Conservation (phyloP, 148 eudicot genomes). For the Rhododendron ferrugineum region DNA sequence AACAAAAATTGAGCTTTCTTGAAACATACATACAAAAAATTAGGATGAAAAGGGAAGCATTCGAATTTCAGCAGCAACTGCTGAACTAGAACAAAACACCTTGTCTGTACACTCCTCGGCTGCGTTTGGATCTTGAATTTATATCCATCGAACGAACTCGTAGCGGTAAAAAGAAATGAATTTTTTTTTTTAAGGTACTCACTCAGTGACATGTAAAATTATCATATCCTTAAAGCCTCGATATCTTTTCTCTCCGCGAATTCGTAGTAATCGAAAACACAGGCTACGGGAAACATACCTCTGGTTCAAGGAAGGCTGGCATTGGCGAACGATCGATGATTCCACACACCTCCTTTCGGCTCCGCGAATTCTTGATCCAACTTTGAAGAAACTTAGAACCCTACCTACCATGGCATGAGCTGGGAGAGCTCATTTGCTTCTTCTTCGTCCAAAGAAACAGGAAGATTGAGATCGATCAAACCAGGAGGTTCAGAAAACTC, state of each 20-base stretch:
- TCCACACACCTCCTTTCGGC: background rate
- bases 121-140: background rate
- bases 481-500: constrained; percentile 21
- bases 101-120: background rate
- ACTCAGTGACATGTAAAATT: background rate
- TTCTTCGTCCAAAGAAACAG: constrained; percentile 53
- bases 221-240: background rate
- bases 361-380: background rate
- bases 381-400: background rate
- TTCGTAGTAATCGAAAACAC: background rate
- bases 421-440: constrained; percentile 35
- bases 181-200: no score
- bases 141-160: background rate
- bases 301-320: background rate
- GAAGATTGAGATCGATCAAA: constrained; percentile 78
- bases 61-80: background rate
- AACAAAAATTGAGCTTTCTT: background rate
- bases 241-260: background rate
- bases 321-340: background rate
- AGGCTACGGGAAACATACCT: background rate
- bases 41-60: background rate
- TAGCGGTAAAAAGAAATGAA: background rate
- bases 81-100: background rate
- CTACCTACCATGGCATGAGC: constrained; percentile 33
- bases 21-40: background rate